Percentiles rank a stretch among this genome's conserved stretches.
phyloP scores from a whole-genome alignment of 768 basidiomycete species.

The Neoboletus brunneissimus region DNA sequence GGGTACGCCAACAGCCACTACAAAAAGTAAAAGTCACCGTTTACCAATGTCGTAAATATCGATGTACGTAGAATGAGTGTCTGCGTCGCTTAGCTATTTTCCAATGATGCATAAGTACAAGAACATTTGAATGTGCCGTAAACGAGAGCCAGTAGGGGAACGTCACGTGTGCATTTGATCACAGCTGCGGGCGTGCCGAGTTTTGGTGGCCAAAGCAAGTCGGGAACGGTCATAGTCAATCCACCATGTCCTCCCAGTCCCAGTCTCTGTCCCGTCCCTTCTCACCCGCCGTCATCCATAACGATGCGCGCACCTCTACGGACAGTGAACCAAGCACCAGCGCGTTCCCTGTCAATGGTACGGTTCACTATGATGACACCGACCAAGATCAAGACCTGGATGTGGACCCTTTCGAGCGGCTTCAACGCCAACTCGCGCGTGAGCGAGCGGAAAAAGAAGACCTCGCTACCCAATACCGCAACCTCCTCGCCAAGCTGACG shows the following conservation, averaged over 20 bases:
- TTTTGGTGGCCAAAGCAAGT: conserved; percentile 11
- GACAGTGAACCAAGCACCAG: conserved; percentile 41
- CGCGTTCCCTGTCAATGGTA: conserved; percentile 32
- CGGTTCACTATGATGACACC: conserved; percentile 34
- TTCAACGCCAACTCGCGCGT: conserved; percentile 73
- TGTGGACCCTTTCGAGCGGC: conserved; percentile 50
- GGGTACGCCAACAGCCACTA: too few species aligned
- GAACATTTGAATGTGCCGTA: too few species aligned
- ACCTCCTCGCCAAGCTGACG: conserved; percentile 82
- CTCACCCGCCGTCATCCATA: conserved; percentile 24
- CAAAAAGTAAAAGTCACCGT: too few species aligned
- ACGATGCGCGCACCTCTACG: conserved; percentile 36
- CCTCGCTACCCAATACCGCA: conserved; percentile 82
- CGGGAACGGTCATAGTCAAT: background rate
- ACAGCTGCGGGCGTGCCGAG: background rate
- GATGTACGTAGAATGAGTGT: too few species aligned
- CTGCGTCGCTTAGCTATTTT: too few species aligned
- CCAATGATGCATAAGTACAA: too few species aligned
- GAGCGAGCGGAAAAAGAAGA: conserved; percentile 84
- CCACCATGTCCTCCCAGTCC: conserved; percentile 27
- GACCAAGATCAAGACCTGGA: conserved; percentile 42
- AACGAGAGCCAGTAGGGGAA: background rate
- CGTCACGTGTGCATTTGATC: background rate
- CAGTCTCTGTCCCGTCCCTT: conserved; percentile 33
- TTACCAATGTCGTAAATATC: too few species aligned